Evolutionary conservation across 352 stramenopile genomes (phyloP), one percentile per base, ranked within the genome.

Genomic region (Phytophthora citricola): DNA sequence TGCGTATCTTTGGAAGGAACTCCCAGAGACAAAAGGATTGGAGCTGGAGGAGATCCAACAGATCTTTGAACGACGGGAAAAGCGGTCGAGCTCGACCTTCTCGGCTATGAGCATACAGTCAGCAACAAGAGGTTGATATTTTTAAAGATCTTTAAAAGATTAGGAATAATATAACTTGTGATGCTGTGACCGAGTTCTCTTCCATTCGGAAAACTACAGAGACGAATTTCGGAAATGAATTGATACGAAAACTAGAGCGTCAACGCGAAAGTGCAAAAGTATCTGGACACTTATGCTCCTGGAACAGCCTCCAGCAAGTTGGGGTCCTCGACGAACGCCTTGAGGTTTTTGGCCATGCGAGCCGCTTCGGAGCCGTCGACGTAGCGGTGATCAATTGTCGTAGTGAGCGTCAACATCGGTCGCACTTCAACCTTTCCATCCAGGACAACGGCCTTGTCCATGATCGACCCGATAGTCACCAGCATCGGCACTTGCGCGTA

Each of bases 1-100:
- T 20, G 61, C 83, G 1, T 98, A 88, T 71, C 61, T 98, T 20
- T 95, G 79, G 65, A 70, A 79, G 58, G 66, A 71, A 45, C 69
- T 98, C 24, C 95, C 94, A 0, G 95, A 98, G 81, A 98, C 95
- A 11, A 98, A 98, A 40, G 95, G 94, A 2, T 63, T 97, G 10
- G 80, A 78, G 36, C 82, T 98, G 1, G 95, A 98, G 73, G 92
- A 98, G 51, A 97, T 98, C 55, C 83, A 97, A 74, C 65, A 78
- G 31, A 80, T 98, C 20, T 98, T 98, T 59, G 59, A 69, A 38
- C 44, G 44, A 44, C 52, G 61, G 27, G 64, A 68, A 43, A 56
- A 59, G 41, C 58, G 58, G 1, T 38, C 64, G 8, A 68, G 58
- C 38, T 63, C 64, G 1, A 46, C 27, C 0, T 59, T 72, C 32